phyloP scores from a whole-genome alignment of 768 basidiomycete species.

The Calocybe indica region DNA sequence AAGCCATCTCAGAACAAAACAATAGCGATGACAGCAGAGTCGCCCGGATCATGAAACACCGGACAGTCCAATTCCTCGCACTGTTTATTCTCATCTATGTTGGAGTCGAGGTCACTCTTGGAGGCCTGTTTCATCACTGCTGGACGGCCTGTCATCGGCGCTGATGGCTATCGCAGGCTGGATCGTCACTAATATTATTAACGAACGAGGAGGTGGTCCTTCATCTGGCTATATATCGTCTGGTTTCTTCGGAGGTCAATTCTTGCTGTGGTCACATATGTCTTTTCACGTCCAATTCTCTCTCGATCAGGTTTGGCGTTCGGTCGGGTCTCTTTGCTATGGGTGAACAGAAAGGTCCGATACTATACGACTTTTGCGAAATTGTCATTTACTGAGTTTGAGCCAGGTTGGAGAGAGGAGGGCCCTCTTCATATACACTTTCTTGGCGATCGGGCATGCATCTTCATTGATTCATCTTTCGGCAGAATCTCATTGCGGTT shows the following conservation, averaged over 20 bases:
- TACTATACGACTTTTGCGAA: background rate
- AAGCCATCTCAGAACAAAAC: too few relatives aligned
- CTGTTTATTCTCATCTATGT: conserved; percentile 64
- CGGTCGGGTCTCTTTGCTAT: conserved; percentile 48
- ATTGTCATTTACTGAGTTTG: background rate
- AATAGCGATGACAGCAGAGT: conserved; percentile 14
- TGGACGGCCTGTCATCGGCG: background rate
- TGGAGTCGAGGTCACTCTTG: conserved; percentile 59
- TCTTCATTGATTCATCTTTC: background rate
- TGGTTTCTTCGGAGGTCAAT: conserved; percentile 18
- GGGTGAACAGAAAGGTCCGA: conserved; percentile 46
- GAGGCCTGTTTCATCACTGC: conserved; percentile 23
- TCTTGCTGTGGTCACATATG: background rate
- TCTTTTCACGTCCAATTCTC: background rate
- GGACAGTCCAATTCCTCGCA: conserved; percentile 55
- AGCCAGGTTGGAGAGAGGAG: conserved; percentile 47
- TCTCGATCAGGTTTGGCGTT: conserved; percentile 40
- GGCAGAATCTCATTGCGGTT: background rate
- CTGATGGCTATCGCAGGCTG: conserved; percentile 37
- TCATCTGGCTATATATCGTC: conserved; percentile 21
- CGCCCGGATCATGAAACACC: conserved; percentile 45
- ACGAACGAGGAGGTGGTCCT: conserved; percentile 29
- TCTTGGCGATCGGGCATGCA: conserved; percentile 42
- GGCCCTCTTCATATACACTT: conserved; percentile 44
- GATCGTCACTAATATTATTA: conserved; percentile 57